Evolutionary conservation across 257 asterid genomes (phyloP).

Genomic region (Mitragyna speciosa): DNA sequence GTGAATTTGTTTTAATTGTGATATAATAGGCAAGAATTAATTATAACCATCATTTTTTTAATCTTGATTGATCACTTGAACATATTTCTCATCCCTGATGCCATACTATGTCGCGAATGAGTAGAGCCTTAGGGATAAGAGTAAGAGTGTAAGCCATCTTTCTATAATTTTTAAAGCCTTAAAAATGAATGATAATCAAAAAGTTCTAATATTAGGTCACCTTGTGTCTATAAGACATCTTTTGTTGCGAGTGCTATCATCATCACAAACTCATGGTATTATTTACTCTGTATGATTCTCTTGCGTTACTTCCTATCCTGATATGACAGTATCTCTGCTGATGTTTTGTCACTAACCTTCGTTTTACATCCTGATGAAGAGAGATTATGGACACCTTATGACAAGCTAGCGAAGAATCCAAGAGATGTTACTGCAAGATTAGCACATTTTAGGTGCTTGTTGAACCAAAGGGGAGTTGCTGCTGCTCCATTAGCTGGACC

Average conservation of each 20-base stretch:
- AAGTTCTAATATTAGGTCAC: not conserved
- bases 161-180: not conserved
- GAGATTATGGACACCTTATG: slow-evolving; percentile 80
- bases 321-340: not conserved
- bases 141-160: too few relatives aligned
- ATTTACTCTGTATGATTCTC: not conserved
- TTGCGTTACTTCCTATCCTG: not conserved
- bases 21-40: too few relatives aligned
- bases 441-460: slow-evolving; percentile 68
- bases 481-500: slow-evolving; percentile 73
- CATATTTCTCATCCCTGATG: too few relatives aligned
- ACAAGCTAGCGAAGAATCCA: slow-evolving; percentile 60
- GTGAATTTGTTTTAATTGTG: too few relatives aligned
- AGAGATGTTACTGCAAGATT: slow-evolving; percentile 48
- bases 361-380: slow-evolving; percentile 32
- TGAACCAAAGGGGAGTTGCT: slow-evolving; percentile 90
- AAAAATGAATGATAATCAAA: not conserved
- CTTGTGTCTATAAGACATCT: not conserved
- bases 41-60: too few relatives aligned
- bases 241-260: not conserved
- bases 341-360: not conserved
- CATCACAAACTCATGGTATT: not conserved
- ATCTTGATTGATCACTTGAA: too few relatives aligned
- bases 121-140: too few relatives aligned
- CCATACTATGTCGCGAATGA: too few relatives aligned